A percentile compares a stretch with the other conserved stretches of the same genome.
These are phyloP conservation scores for Phytophthora cajani DNA, from an alignment of 352 stramenopile species.

Conservation along the genomic window DNA sequence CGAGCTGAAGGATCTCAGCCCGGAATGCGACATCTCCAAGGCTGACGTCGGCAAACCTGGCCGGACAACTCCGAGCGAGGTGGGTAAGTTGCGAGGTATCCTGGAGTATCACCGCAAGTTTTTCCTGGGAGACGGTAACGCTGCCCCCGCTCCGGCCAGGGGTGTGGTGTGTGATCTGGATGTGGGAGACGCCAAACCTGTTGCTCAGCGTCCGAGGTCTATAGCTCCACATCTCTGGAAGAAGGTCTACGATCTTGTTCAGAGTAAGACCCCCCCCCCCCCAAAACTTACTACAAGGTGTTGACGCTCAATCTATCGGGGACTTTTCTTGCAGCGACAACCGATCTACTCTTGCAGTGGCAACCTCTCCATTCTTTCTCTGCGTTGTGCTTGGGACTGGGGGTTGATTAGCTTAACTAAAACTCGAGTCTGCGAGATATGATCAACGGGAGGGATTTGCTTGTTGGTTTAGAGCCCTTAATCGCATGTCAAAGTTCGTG, in stretches of 20 bases:
- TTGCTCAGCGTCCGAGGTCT: background rate
- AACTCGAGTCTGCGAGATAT: too few relatives aligned
- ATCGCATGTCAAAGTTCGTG: too few relatives aligned
- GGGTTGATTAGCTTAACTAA: too few relatives aligned
- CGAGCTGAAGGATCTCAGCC: constrained; percentile 1
- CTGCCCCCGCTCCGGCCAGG: background rate
- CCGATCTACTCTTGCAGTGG: too few relatives aligned
- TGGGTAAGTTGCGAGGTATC: background rate
- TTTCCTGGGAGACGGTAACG: constrained; percentile 14
- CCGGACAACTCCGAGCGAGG: background rate
- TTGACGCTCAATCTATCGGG: too few relatives aligned
- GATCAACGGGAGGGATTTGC: too few relatives aligned
- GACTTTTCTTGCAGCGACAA: too few relatives aligned
- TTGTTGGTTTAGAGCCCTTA: too few relatives aligned
- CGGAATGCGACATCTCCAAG: background rate
- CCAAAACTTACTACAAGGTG: too few relatives aligned
- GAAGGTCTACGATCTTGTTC: background rate
- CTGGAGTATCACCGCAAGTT: background rate
- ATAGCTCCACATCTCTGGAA: background rate
- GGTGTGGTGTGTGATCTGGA: constrained; percentile 1
- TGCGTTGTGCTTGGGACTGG: too few relatives aligned
- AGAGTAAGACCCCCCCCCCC: too few relatives aligned
- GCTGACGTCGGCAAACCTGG: background rate
- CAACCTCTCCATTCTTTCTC: too few relatives aligned
- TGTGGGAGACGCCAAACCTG: constrained; percentile 5